Percentiles rank a stretch among this genome's conserved stretches.
phyloP scores from a whole-genome alignment of 805 yeast species.

The Pichia insulana region DNA sequence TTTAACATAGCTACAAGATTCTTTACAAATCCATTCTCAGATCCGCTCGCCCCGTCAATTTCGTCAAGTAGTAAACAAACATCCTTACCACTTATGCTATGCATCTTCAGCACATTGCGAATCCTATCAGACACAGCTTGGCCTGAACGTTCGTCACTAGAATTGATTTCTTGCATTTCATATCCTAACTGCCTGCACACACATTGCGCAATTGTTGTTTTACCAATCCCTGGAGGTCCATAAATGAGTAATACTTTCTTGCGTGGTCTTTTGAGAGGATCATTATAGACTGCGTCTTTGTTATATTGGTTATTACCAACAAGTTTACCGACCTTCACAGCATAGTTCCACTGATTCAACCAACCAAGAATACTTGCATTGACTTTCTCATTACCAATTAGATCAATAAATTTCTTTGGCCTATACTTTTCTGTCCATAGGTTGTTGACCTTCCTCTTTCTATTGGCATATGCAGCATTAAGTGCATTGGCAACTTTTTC shows the following conservation, averaged over 20 bases:
- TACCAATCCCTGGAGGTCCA: conserved; percentile 94
- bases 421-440: conserved; percentile 61
- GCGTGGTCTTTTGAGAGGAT: conserved; percentile 50
- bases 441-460: neutral
- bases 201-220: conserved; percentile 81
- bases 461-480: neutral
- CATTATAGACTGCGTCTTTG: conserved; percentile 21
- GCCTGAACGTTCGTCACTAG: conserved; percentile 70
- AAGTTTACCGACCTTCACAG: conserved; percentile 28
- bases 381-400: conserved; percentile 59
- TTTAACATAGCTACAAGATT: conserved; percentile 48
- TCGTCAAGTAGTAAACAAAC: conserved; percentile 84
- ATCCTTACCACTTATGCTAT: conserved; percentile 63
- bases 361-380: conserved; percentile 54
- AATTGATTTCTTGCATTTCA: conserved; percentile 75
- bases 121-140: conserved; percentile 42
- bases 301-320: conserved; percentile 4
- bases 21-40: conserved; percentile 55
- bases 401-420: conserved; percentile 53
- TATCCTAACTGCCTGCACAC: conserved; percentile 78
- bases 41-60: conserved; percentile 57
- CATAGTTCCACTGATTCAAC: conserved; percentile 59
- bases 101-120: conserved; percentile 53
- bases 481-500: conserved; percentile 4
- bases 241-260: conserved; percentile 63